Conservation (phyloP, 352 stramenopile species). For the Phytopythium delawarense region DNA sequence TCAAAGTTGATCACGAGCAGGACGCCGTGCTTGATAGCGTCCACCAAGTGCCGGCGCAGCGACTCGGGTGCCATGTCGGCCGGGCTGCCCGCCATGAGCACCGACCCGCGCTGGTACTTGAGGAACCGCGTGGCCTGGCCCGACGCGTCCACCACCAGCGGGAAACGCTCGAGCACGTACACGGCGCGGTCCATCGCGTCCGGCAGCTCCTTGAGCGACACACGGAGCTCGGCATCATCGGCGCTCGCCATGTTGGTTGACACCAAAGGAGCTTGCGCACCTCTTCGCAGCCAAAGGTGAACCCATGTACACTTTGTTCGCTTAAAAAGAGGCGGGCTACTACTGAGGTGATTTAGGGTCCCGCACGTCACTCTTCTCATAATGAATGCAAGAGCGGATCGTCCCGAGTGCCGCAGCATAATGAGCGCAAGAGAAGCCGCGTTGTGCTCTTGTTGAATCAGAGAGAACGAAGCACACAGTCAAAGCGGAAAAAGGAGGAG, state of each 20-base stretch:
- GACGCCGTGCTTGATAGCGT: conserved; percentile 60
- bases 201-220: conserved; percentile 78
- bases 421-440: not conserved
- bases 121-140: conserved; percentile 84
- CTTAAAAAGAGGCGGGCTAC: not conserved
- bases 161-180: conserved; percentile 86
- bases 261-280: not conserved
- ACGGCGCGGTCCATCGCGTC: conserved; percentile 83
- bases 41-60: conserved; percentile 71
- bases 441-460: conserved; percentile 8
- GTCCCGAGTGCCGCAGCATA: not conserved
- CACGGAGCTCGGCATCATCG: conserved; percentile 16
- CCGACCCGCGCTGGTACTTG: conserved; percentile 86
- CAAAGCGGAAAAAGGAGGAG: conserved; percentile 1
- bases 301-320: conserved; percentile 7
- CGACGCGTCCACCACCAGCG: conserved; percentile 77
- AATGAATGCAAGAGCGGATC: not conserved
- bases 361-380: not conserved
- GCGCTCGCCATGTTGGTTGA: not conserved
- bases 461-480: not conserved
- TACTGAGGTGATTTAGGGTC: conserved; percentile 1
- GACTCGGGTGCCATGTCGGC: conserved; percentile 60
- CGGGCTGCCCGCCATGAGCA: conserved; percentile 77
- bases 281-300: not conserved
- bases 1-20: conserved; percentile 82